Evolutionary conservation across 768 basidiomycete genomes (phyloP).

Genomic region (Cystobasidium onofrii): DNA sequence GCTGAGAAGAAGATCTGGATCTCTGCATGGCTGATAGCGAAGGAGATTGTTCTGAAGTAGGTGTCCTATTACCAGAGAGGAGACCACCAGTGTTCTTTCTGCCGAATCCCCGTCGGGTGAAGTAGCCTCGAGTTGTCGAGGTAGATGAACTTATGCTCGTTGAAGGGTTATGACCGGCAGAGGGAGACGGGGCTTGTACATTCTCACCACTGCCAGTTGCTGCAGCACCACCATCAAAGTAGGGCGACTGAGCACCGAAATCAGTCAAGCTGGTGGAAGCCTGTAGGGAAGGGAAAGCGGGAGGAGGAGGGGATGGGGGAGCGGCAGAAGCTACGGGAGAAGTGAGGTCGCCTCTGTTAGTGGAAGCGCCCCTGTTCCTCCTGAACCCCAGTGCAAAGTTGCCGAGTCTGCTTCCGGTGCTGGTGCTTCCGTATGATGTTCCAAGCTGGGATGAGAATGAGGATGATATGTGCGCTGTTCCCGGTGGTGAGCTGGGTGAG

Average conservation of each 20-base stretch:
- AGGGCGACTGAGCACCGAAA: background rate
- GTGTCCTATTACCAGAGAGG: slow-evolving; percentile 3
- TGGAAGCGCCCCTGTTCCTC: slow-evolving; percentile 24
- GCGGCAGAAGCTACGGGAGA: background rate
- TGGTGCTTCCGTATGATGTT: background rate
- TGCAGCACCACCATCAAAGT: background rate
- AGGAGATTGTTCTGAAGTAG: slow-evolving; percentile 12
- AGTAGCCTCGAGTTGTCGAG: slow-evolving; percentile 4
- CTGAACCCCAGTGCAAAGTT: slow-evolving; percentile 18
- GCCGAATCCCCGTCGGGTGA: slow-evolving; percentile 13
- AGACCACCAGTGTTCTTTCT: slow-evolving; percentile 19
- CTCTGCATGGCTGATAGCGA: background rate
- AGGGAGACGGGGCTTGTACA: background rate
- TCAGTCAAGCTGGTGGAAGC: background rate
- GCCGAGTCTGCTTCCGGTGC: background rate
- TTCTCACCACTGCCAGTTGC: background rate
- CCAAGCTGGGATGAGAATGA: background rate
- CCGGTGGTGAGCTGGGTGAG: slow-evolving; percentile 10
- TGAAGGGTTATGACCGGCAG: background rate
- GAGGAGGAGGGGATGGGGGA: background rate
- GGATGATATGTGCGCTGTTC: background rate
- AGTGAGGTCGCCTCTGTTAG: slow-evolving; percentile 11
- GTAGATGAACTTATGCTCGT: background rate
- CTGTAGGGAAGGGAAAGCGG: background rate
- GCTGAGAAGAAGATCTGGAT: slow-evolving; percentile 20